These are phyloP conservation scores for Cladobotryum protrusum DNA, from an alignment of 2,329 filamentous ascomycete genomes.

Conservation along the genomic window DNA sequence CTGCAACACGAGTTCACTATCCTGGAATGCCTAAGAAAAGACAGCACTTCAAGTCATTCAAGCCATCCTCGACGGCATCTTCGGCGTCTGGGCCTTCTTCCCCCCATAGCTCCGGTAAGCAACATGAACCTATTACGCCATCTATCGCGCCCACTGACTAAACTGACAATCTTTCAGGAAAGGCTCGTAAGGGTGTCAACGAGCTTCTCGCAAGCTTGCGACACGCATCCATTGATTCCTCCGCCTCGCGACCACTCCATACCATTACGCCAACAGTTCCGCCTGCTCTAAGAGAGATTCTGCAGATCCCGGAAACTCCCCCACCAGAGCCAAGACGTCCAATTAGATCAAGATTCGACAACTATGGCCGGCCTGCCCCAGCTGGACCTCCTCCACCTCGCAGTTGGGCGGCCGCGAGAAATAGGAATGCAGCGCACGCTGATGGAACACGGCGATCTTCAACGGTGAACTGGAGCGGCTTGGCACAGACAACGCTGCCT, in stretches of 20 bases:
- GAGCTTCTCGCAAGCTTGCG: constrained; percentile 53
- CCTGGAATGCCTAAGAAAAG: constrained; percentile 59
- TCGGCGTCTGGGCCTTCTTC: constrained; percentile 27
- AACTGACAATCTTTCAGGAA: constrained; percentile 21
- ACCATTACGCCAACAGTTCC: constrained; percentile 48
- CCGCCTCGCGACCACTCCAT: constrained; percentile 23
- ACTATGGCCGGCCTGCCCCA: constrained; percentile 44
- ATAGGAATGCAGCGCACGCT: constrained; percentile 12
- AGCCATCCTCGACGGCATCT: constrained; percentile 51
- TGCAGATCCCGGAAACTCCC: constrained; percentile 53
- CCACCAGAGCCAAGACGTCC: constrained; percentile 43
- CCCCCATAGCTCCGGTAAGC: constrained; percentile 23
- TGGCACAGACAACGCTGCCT: constrained; percentile 31
- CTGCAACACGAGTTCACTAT: constrained; percentile 9
- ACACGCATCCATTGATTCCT: constrained; percentile 32
- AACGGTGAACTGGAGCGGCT: constrained; percentile 15
- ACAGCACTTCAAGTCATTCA: constrained; percentile 49
- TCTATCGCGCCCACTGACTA: neutral
- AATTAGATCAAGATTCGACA: constrained; percentile 36
- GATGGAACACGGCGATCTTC: constrained; percentile 15
- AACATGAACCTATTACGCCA: neutral
- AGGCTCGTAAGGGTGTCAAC: constrained; percentile 44
- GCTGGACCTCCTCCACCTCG: constrained; percentile 54
- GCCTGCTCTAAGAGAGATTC: constrained; percentile 51
- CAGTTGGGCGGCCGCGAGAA: constrained; percentile 42